phyloP scores from a whole-genome alignment of 225 moss, liverwort and hornwort species.

The Polytrichum formosum region DNA sequence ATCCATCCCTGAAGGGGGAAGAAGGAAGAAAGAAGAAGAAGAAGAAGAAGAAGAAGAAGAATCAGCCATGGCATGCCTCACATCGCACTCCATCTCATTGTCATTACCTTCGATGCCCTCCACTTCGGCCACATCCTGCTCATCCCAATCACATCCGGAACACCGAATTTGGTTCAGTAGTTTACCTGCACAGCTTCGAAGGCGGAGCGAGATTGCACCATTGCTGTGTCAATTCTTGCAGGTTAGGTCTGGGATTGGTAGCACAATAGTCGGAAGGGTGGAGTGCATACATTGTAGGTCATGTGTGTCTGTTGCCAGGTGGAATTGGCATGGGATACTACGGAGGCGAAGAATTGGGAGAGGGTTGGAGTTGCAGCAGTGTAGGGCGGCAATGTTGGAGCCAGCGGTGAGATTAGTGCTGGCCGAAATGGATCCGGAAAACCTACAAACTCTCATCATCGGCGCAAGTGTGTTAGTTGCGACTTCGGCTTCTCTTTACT shows the following conservation, averaged over 20 bases:
- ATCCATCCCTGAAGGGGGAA: too few species aligned
- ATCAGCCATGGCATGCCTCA: constrained; percentile 33
- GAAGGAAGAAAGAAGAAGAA: too few species aligned
- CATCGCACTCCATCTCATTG: constrained; percentile 14
- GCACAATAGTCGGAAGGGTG: background rate
- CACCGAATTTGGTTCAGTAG: constrained; percentile 13
- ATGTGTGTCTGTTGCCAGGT: background rate
- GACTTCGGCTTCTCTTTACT: constrained; percentile 79
- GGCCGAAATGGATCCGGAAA: constrained; percentile 61
- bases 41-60: too few species aligned
- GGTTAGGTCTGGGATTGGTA: constrained; percentile 9
- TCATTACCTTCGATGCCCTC: background rate
- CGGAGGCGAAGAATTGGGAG: constrained; percentile 12
- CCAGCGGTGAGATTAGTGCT: constrained; percentile 35
- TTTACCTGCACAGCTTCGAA: constrained; percentile 5
- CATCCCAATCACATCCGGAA: constrained; percentile 12
- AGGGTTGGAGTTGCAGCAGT: constrained; percentile 8
- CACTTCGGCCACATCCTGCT: constrained; percentile 8
- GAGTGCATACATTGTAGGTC: background rate
- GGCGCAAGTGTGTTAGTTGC: constrained; percentile 83
- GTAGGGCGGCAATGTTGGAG: constrained; percentile 43
- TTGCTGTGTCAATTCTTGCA: constrained; percentile 5
- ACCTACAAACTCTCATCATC: constrained; percentile 82
- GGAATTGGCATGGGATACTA: background rate
- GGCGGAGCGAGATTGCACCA: background rate